Conservation (phyloP, 2,329 filamentous ascomycete species). For the Cytospora leucostoma region DNA sequence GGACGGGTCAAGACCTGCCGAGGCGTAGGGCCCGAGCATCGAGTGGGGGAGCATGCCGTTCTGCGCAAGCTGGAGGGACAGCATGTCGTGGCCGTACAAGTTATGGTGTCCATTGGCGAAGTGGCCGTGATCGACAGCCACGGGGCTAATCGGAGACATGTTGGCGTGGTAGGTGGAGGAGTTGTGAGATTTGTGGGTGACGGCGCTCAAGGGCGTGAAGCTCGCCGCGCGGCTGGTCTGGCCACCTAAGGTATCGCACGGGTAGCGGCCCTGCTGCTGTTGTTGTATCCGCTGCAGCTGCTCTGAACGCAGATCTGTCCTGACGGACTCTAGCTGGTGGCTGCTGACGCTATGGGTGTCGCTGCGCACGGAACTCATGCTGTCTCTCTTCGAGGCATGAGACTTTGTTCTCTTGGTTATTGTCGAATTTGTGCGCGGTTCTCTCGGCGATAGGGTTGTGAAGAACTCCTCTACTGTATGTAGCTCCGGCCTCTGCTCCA, state of each 20-base stretch:
- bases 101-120: conserved; percentile 39
- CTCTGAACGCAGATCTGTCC: conserved; percentile 40
- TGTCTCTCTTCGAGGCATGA: conserved; percentile 41
- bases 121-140: conserved; percentile 41
- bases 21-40: conserved; percentile 46
- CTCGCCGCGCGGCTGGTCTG: conserved; percentile 44
- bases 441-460: conserved; percentile 66
- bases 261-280: conserved; percentile 47
- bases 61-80: conserved; percentile 54
- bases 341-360: conserved; percentile 33
- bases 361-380: conserved; percentile 35
- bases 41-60: conserved; percentile 62
- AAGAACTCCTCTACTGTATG: conserved; percentile 96
- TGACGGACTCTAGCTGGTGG: conserved; percentile 41
- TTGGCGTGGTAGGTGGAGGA: conserved; percentile 45
- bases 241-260: conserved; percentile 40
- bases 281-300: conserved; percentile 42
- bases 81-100: conserved; percentile 55
- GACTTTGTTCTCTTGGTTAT: conserved; percentile 41
- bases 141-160: conserved; percentile 56
- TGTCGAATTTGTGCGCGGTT: conserved; percentile 22
- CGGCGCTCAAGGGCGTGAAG: conserved; percentile 44
- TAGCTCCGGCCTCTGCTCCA: conserved; percentile 86
- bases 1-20: conserved; percentile 49
- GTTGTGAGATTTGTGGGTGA: conserved; percentile 36